Percentiles rank a stretch among this genome's conserved stretches.
Conservation (phyloP, 176 grass and related monocot genomes). For the Pharus latifolius region DNA sequence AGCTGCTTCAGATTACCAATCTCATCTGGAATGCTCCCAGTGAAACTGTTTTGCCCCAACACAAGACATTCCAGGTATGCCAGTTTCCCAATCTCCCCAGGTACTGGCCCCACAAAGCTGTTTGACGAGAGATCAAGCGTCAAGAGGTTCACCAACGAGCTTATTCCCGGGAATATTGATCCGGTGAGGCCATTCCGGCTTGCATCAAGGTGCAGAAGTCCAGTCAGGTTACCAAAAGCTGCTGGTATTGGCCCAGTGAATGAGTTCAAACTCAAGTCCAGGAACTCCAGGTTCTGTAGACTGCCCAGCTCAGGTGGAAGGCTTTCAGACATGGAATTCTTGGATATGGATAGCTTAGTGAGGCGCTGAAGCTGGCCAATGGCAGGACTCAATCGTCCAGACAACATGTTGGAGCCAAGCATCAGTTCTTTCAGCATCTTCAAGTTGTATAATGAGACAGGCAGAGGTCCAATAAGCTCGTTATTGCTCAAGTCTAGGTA, state of each 20-base stretch:
- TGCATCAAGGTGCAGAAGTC: constrained; percentile 60
- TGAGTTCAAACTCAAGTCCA: constrained; percentile 49
- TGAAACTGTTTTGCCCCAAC: constrained; percentile 56
- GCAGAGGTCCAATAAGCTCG: constrained; percentile 47
- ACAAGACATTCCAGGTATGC: constrained; percentile 41
- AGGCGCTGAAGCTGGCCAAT: constrained; percentile 57
- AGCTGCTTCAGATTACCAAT: constrained; percentile 61
- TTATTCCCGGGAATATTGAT: constrained; percentile 62
- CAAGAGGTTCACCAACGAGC: constrained; percentile 41
- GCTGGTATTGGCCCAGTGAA: constrained; percentile 56
- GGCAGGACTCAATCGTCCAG: constrained; percentile 36
- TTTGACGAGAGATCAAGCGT: constrained; percentile 84
- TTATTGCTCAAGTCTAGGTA: constrained; percentile 74
- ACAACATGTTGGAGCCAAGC: constrained; percentile 54
- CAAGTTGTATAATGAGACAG: constrained; percentile 43
- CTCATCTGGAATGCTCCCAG: constrained; percentile 59
- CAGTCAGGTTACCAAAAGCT: constrained; percentile 51
- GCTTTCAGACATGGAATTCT: constrained; percentile 46
- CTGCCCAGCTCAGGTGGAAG: constrained; percentile 64
- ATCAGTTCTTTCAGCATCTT: constrained; percentile 50
- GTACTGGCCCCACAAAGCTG: constrained; percentile 54
- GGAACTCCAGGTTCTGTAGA: constrained; percentile 51
- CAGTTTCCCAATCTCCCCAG: constrained; percentile 54
- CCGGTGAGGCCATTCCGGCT: constrained; percentile 60
- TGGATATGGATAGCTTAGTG: constrained; percentile 44